Conservation (phyloP, 805 yeast genomes). For the Yamadazyma takamatsuzukensis region DNA sequence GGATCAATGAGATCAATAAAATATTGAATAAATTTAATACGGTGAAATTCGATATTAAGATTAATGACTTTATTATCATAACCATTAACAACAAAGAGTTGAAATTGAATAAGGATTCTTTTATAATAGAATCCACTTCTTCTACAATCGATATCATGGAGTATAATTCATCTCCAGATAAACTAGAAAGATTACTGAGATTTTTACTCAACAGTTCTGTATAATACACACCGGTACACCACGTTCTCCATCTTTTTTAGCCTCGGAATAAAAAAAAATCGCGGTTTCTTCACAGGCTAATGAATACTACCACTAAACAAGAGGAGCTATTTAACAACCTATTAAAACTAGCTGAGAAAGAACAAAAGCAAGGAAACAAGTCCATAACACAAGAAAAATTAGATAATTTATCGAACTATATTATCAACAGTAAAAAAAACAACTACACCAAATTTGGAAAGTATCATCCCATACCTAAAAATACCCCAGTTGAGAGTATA, state of each 20-base stretch:
- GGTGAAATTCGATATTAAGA: slow-evolving; percentile 5
- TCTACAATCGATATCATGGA: slow-evolving; percentile 6
- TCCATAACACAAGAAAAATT: slow-evolving; percentile 36
- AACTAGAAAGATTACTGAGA: slow-evolving; percentile 4
- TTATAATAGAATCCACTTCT: slow-evolving; percentile 6
- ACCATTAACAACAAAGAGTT: slow-evolving; percentile 5
- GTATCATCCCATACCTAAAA: slow-evolving; percentile 18
- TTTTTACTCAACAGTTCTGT: no score
- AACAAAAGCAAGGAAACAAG: slow-evolving; percentile 34
- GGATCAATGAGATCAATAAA: slow-evolving; percentile 11
- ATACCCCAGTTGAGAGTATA: not conserved
- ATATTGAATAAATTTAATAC: slow-evolving; percentile 5
- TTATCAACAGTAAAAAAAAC: slow-evolving; percentile 12
- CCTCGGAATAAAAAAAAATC: not conserved
- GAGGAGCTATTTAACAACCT: slow-evolving; percentile 27
- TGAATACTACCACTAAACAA: slow-evolving; percentile 14
- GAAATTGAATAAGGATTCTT: slow-evolving; percentile 7
- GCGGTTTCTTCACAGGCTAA: not conserved
- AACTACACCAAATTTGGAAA: slow-evolving; percentile 9
- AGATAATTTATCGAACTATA: slow-evolving; percentile 25
- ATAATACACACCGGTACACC: no score
- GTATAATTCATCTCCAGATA: slow-evolving; percentile 4
- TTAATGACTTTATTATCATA: slow-evolving; percentile 7
- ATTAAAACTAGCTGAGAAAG: slow-evolving; percentile 31
- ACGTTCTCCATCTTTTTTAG: not conserved